Evolutionary conservation across 1,284 basidiomycete species (phyloP), one percentile per base, ranked within the genome.

Genomic region (Flammula alnicola): DNA sequence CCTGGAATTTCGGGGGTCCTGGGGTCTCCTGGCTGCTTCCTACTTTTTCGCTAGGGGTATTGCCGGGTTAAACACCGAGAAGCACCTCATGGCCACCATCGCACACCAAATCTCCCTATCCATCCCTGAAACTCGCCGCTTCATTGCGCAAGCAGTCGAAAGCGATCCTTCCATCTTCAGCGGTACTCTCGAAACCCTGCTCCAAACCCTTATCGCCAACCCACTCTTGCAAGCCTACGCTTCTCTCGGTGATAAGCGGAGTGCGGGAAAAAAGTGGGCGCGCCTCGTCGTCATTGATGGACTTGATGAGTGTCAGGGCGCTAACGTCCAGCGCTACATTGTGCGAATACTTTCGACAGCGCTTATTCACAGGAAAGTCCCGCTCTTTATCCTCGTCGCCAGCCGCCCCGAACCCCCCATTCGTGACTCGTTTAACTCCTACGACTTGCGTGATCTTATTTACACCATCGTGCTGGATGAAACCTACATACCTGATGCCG

Each of bases 231-330:
- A 57, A 35, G 62, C 56, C 2, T 52, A 52, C 30, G 44, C 51
- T 7, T 35, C 48, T 22, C 51, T 53, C 36, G 54, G 49, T 2
- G 56, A 57, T 47, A 53, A 55, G 40, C 50, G 50, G n/a, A 40
- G 39, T 23, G 37, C 25, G 14, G 30, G 35, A 7, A 54, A 44
- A 27, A 44, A 48, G 17, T 51, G 49, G 53, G 54, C 60, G 30
- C 54, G 56, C 5, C 55, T 62, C 10, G 50, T 63, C 20, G 57
- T 67, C 11, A 63, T 67, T 39, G 64, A 67, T 41, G 65, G 60
- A 0, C 53, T 65, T 16, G 64, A 65, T 46, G 62, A 62, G 45
- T 65, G 64, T 48, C 55, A 56, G 22, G 56, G 57, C 37, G 51
- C 53, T 3, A 57, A 56, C 31, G 54, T 57, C 3, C 65, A 65